Base-by-base conservation (phyloP, 257 asterid genomes). In the Plectranthus barbatus region DNA sequence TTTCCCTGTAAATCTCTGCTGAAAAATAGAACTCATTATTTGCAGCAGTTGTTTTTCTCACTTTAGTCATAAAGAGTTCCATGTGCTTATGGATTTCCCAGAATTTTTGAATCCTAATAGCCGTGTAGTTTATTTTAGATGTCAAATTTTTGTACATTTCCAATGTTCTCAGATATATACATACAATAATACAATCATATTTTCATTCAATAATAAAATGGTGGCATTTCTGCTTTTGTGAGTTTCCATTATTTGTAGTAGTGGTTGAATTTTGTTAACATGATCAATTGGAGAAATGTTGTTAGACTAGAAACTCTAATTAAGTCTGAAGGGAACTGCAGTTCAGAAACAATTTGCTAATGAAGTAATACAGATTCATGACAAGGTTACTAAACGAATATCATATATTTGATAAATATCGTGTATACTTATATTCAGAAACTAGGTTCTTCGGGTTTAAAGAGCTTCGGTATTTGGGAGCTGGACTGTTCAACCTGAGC, bases 401-500 rank as follows among this genome's bases (percentile, higher is more conserved):
- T 3, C 13, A n/a, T 31, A 33, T 55, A 48, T 6, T 13, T 23
- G 13, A 8, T 51, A 51, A 37, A 51, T 3, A 9, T 42, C 41
- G 17, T n/a, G n/a, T n/a, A n/a, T 14, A 6, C 19, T 3, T 18
- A 4, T 37, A 1, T 14, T 31, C 69, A 76, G 59, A 85, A 90
- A 74, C 57, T 78, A 50, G 94, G 95, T 34, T 90, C 97, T 5
- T 81, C 76, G 1, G 94, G 95, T 79, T 87, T 87, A 58, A 83
- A 79, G 10, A 91, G 71, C 72, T 84, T 86, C 0, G 96, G 95
- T 90, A 85, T 82, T 10, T 66, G 56, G 21, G 80, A 73, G 59
- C 80, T 63, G 2, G 87, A 61, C 17, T 68, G 74, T 33, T 34
- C 76, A 9, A 83, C 62, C 19, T 71, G 80, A 13, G 62, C 75